Percentiles rank a stretch among this genome's conserved stretches.
Evolutionary conservation across 768 basidiomycete species (phyloP).

Genomic region (Calocybe cyanea): DNA sequence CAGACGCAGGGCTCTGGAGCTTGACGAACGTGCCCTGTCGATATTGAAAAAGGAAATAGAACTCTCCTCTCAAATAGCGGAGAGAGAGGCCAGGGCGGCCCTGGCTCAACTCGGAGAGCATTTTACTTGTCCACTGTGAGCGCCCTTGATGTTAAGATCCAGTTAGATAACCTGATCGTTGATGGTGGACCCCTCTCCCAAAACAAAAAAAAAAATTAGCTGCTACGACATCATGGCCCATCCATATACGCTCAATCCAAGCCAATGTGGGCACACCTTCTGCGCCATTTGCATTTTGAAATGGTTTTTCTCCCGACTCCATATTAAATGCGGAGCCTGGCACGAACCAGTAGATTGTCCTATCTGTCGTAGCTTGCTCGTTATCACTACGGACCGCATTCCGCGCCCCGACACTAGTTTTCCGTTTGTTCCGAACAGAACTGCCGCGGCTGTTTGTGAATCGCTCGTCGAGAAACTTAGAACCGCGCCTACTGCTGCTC

Average conservation of each 20-base stretch:
- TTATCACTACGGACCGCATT: conserved; percentile 45
- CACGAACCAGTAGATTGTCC: conserved; percentile 67
- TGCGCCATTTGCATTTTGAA: conserved; percentile 64
- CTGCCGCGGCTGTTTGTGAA: conserved; percentile 47
- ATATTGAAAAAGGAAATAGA: conserved; percentile 40
- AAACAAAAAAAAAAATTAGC: no score
- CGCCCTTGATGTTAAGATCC: conserved; percentile 6
- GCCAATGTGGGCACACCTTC: conserved; percentile 64
- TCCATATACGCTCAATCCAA: conserved; percentile 53
- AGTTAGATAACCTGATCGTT: conserved; percentile 2
- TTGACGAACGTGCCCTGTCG: conserved; percentile 36
- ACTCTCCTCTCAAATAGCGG: conserved; percentile 36
- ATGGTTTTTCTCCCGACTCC: conserved; percentile 67
- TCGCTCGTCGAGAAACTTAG: conserved; percentile 50
- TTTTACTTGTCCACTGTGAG: conserved; percentile 64
- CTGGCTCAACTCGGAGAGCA: conserved; percentile 56
- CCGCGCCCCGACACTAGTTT: conserved; percentile 50
- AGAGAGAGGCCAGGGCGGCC: conserved; percentile 37
- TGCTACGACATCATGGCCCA: conserved; percentile 65
- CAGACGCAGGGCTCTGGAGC: conserved; percentile 28
- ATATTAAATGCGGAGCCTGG: conserved; percentile 61
- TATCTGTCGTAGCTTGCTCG: conserved; percentile 54
- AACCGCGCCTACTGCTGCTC: conserved; percentile 27
- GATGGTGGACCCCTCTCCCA: not conserved
- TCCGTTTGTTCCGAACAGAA: conserved; percentile 63